phyloP scores from a whole-genome alignment of 352 stramenopile genomes.

The Phytophthora sansomeana region DNA sequence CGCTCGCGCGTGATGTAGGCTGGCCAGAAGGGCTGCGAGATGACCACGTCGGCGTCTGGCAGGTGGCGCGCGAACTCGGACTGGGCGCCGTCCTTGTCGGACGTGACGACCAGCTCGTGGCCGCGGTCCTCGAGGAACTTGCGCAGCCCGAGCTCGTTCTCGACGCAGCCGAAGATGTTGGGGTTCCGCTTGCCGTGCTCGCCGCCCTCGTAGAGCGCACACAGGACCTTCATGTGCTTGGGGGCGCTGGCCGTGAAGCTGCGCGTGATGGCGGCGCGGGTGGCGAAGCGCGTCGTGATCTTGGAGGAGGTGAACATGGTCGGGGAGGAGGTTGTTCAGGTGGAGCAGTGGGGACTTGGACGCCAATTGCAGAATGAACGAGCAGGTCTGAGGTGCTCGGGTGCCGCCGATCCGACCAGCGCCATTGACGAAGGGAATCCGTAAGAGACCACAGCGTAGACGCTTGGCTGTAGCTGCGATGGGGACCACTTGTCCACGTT shows the following conservation, averaged over 20 bases:
- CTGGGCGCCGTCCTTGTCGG: conserved; percentile 54
- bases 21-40: conserved; percentile 61
- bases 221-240: conserved; percentile 48
- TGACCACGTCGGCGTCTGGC: conserved; percentile 51
- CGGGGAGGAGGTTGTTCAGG: neutral
- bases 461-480: too few relatives aligned
- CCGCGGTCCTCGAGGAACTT: conserved; percentile 52
- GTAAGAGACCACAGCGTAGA: too few relatives aligned
- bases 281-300: conserved; percentile 24
- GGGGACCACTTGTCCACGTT: too few relatives aligned
- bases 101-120: conserved; percentile 53
- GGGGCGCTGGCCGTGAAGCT: conserved; percentile 35
- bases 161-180: conserved; percentile 50
- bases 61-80: conserved; percentile 51
- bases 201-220: conserved; percentile 42
- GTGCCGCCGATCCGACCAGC: too few relatives aligned
- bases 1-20: conserved; percentile 56
- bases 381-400: too few relatives aligned
- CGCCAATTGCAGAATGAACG: conserved; percentile 33
- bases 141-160: conserved; percentile 51
- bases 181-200: conserved; percentile 35
- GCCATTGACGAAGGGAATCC: too few relatives aligned
- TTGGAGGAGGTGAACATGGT: conserved; percentile 38
- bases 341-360: conserved; percentile 12
- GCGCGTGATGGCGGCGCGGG: conserved; percentile 16